These are phyloP conservation scores for Tritrichomonas foetus DNA, from an alignment of 208 protist genomes.

Conservation along the genomic window DNA sequence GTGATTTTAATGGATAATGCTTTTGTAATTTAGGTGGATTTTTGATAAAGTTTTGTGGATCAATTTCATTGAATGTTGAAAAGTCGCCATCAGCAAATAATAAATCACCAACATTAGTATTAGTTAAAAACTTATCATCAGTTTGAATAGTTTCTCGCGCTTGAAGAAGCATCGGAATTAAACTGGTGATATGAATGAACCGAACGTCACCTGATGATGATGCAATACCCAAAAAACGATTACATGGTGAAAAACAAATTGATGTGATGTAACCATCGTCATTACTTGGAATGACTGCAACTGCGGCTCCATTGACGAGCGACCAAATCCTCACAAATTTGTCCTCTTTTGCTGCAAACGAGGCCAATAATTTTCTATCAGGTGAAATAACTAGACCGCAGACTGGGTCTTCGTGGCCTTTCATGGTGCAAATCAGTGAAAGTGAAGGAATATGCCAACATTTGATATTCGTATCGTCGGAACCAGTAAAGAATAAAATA, in stretches of 20 bases:
- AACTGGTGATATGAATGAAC: not conserved
- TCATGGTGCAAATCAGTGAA: not conserved
- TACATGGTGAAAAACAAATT: conserved; percentile 6
- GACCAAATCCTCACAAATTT: not conserved
- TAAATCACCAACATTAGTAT: not conserved
- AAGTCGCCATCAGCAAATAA: not conserved
- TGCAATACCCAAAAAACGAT: not conserved
- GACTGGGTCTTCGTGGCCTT: not conserved
- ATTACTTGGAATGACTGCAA: not conserved
- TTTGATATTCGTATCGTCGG: conserved; percentile 22
- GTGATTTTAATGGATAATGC: not conserved
- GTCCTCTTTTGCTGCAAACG: not conserved
- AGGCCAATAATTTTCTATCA: not conserved
- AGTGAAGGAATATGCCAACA: conserved; percentile 6
- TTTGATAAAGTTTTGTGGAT: not conserved
- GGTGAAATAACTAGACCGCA: not conserved
- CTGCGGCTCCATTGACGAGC: not conserved
- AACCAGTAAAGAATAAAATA: not conserved
- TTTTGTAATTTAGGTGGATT: not conserved
- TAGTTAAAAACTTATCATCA: too few species aligned
- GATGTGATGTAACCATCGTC: not conserved
- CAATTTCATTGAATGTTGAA: not conserved
- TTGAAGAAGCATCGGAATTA: not conserved
- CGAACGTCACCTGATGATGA: not conserved
- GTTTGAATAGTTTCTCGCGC: too few species aligned